phyloP scores from a whole-genome alignment of 2,329 filamentous ascomycete genomes.

The Coleophoma crateriformis region DNA sequence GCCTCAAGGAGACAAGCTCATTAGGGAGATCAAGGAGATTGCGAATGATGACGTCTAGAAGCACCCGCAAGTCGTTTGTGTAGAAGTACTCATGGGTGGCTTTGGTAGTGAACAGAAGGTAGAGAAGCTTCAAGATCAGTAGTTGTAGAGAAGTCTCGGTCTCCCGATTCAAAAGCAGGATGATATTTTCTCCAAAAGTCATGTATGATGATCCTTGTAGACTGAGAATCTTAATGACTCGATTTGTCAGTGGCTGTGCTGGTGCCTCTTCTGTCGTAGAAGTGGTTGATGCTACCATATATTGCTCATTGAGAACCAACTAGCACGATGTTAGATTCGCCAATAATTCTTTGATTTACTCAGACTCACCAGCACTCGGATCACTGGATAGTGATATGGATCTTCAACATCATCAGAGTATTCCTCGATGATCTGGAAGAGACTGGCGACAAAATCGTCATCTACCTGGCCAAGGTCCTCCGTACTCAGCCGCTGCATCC shows the following conservation, averaged over 20 bases:
- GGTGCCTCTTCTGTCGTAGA: constrained; percentile 26
- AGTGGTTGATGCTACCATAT: constrained; percentile 74
- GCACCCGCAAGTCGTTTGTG: constrained; percentile 90
- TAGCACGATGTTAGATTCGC: constrained; percentile 28
- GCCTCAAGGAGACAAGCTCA: constrained; percentile 70
- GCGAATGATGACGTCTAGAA: constrained; percentile 92
- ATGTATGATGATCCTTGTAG: constrained; percentile 76
- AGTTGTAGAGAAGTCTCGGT: constrained; percentile 91
- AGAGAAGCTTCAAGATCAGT: constrained; percentile 92
- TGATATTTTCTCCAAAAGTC: constrained; percentile 97
- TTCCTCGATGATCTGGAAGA: constrained; percentile 84
- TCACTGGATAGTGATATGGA: constrained; percentile 93
- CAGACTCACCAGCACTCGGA: constrained; percentile 74
- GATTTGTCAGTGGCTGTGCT: constrained; percentile 67
- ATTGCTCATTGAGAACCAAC: constrained; percentile 97
- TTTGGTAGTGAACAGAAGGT: constrained; percentile 88
- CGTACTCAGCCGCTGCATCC: constrained; percentile 74
- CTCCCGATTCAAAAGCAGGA: constrained; percentile 89
- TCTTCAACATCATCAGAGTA: constrained; percentile 83
- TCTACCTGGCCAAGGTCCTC: constrained; percentile 73
- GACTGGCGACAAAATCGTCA: constrained; percentile 76
- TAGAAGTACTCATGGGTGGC: constrained; percentile 98
- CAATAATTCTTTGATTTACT: too few relatives aligned
- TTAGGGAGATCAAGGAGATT: constrained; percentile 94
- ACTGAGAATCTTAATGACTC: constrained; percentile 87